Conservation (phyloP, 2,329 filamentous ascomycete species). For the Coccinonectria pachysandricola region DNA sequence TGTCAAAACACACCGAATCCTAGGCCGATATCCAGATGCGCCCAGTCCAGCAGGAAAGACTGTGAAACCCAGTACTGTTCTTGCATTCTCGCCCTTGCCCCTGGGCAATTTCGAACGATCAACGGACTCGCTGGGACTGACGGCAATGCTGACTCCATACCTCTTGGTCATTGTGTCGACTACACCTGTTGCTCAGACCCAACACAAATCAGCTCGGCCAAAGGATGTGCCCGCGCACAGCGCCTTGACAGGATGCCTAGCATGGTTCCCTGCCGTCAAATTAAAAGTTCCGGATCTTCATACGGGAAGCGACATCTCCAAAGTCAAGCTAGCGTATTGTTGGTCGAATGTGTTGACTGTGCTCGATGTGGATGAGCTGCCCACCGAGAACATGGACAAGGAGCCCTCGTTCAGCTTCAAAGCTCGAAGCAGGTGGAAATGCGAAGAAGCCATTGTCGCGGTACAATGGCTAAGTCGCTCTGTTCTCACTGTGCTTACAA, state of each 20-base stretch:
- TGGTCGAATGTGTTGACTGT: slow-evolving; percentile 98
- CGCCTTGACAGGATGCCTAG: slow-evolving; percentile 83
- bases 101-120: slow-evolving; percentile 87
- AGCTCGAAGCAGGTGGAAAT: slow-evolving; percentile 79
- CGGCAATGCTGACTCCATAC: slow-evolving; percentile 92
- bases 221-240: slow-evolving; percentile 87
- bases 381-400: slow-evolving; percentile 60
- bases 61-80: slow-evolving; percentile 85
- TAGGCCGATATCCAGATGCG: slow-evolving; percentile 79
- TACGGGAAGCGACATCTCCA: slow-evolving; percentile 59
- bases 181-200: slow-evolving; percentile 89
- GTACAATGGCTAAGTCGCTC: slow-evolving; percentile 96
- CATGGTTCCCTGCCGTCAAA: slow-evolving; percentile 95
- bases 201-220: slow-evolving; percentile 84
- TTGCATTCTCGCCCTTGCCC: slow-evolving; percentile 83
- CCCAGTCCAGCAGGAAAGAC: slow-evolving; percentile 51
- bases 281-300: slow-evolving; percentile 65
- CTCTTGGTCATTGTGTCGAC: slow-evolving; percentile 94
- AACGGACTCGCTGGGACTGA: slow-evolving; percentile 80
- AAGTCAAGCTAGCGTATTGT: slow-evolving; percentile 87
- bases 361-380: slow-evolving; percentile 71
- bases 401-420: slow-evolving; percentile 70
- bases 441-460: slow-evolving; percentile 89
- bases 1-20: slow-evolving; percentile 80
- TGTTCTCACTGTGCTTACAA: slow-evolving; percentile 82